Percentiles rank a stretch among this genome's conserved stretches.
phyloP scores from a whole-genome alignment of 805 yeast genomes.

The Wickerhamomyces rabaulensis region DNA sequence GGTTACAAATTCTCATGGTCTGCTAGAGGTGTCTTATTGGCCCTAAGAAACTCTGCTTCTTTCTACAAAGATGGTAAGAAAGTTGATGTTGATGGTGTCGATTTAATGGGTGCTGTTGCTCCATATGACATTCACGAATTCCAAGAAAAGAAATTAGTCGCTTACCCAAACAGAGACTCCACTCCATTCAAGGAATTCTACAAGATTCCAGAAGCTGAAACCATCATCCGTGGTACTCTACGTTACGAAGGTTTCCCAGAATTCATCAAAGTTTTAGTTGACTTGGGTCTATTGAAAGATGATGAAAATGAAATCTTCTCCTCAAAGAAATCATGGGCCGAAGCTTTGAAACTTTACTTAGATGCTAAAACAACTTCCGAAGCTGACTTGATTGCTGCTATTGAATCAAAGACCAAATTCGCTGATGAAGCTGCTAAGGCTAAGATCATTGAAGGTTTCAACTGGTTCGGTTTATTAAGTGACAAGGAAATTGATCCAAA shows the following conservation, averaged over 20 bases:
- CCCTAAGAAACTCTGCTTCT: constrained; percentile 88
- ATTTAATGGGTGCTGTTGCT: constrained; percentile 89
- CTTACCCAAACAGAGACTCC: constrained; percentile 98
- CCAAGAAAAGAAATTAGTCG: constrained; percentile 60
- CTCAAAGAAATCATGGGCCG: constrained; percentile 73
- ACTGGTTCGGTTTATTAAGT: constrained; percentile 92
- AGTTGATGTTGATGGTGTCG: constrained; percentile 78
- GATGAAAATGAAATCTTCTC: constrained; percentile 56
- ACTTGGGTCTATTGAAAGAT: constrained; percentile 87
- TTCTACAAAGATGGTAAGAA: constrained; percentile 84
- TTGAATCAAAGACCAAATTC: constrained; percentile 74
- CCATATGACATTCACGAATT: constrained; percentile 96
- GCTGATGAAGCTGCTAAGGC: constrained; percentile 76
- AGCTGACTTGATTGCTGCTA: constrained; percentile 69
- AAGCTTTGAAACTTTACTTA: constrained; percentile 70
- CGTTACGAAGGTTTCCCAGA: constrained; percentile 99
- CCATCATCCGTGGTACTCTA: constrained; percentile 94
- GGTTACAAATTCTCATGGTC: constrained; percentile 99
- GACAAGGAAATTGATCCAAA: constrained; percentile 74
- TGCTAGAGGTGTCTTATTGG: constrained; percentile 94
- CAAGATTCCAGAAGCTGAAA: constrained; percentile 94
- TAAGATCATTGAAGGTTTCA: constrained; percentile 82
- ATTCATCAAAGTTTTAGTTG: constrained; percentile 91
- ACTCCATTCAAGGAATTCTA: constrained; percentile 89
- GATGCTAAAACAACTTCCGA: constrained; percentile 69